Base-by-base conservation (phyloP, 108 stramenopile genomes). In the Fragilariopsis cylindrus region DNA sequence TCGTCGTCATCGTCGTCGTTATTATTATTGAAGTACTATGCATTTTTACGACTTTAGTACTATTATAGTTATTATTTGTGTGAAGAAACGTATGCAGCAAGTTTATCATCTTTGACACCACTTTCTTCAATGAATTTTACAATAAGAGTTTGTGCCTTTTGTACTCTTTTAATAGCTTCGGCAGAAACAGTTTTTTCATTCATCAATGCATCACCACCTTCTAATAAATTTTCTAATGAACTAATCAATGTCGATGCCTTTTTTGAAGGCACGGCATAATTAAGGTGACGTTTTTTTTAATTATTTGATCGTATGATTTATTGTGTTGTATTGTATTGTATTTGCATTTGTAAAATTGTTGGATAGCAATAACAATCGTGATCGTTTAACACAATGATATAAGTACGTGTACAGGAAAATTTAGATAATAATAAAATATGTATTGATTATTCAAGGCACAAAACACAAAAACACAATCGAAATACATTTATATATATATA, bases 71-170 rank as follows among this genome's bases (percentile, higher is more conserved):
- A 30, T 57, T 74, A 74, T 65, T 74, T 71, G 65, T 81, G 78
- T 3, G 64, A 15, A 18, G 48, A 30, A 43, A 83, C 66, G 46
- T 65, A 83, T 39, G 74, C 66, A 5, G 49, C 70, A 5, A 83
- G 55, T 55, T 76, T 75, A 4, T 83, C 78, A 52, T 73, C 15
- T 40, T 63, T 44, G 43, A 83, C 65, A 9, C 82, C 78, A n/a
- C 52, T 72, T 55, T 76, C 82, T 39, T 45, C 78, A 40, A 83
- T 46, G 70, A 83, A 83, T 42, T 76, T 76, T 4, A 41, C 82
- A 69, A 83, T 83, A 40, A 83, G 50, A 13, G 48, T 42, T 71
- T 83, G 82, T 8, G 82, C 82, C 75, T 83, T 83, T 40, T 72
- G 21, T 4, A 79, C 70, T 16, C 82, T 39, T 5, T 44, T 55